Evolutionary conservation across 306 rosid species (phyloP).

Genomic region (Fagus crenata): DNA sequence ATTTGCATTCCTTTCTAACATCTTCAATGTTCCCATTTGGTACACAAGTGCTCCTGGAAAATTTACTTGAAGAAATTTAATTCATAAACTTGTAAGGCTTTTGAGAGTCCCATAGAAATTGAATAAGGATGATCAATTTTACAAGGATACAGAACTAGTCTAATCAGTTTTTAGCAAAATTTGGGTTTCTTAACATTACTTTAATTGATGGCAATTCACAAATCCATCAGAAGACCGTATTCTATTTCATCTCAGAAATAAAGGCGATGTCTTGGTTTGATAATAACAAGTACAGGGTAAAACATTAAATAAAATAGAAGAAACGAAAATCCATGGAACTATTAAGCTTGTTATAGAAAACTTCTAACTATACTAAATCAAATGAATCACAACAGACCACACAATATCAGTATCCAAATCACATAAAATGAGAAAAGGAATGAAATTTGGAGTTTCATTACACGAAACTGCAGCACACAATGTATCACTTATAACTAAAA

Average conservation of each 20-base stretch:
- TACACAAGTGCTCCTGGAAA: too few species aligned
- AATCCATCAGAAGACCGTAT: neutral
- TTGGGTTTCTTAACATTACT: neutral
- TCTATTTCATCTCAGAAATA: neutral
- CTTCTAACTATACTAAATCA: neutral
- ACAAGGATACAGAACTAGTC: neutral
- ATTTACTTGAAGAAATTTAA: neutral
- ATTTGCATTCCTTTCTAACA: too few species aligned
- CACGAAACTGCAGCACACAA: constrained; percentile 1
- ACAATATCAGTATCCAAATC: neutral
- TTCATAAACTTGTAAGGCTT: neutral
- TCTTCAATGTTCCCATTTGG: too few species aligned
- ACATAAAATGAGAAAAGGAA: constrained; percentile 9
- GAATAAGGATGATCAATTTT: neutral
- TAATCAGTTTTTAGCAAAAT: neutral
- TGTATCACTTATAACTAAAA: constrained; percentile 8
- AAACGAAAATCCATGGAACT: neutral
- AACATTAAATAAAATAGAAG: neutral
- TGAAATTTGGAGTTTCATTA: neutral
- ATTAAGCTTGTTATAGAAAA: neutral
- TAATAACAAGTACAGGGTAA: neutral
- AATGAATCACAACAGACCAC: neutral
- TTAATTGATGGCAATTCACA: neutral
- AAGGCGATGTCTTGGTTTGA: neutral
- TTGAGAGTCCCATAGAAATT: neutral